Evolutionary conservation across 371 early-diverging fungal genomes (phyloP), one percentile per base, ranked within the genome.

Genomic region (Actinomortierella ambigua): DNA sequence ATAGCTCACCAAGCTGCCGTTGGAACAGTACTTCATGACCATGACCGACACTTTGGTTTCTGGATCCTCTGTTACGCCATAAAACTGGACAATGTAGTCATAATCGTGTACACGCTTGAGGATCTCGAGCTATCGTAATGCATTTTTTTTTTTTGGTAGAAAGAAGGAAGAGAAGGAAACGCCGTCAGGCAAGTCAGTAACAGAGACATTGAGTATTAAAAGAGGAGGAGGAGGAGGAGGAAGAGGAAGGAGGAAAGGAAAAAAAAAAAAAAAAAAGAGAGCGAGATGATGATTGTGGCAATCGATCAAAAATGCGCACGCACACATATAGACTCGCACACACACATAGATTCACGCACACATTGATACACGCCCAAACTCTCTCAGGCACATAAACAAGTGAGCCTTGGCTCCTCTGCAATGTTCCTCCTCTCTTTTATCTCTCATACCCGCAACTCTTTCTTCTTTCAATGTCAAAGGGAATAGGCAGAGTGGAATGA

Each of bases 51-150:
- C 60, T n/a, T 73, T 67, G 11, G 60, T 57, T 23, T 18, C 49
- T 6, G 75, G 75, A 26, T 73, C 75, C 3, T 26, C 47, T 6
- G 75, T 67, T 15, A 73, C 67, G 15, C 75, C 75, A 11, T 73
- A 73, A 46, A 73, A 73, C 5, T 63, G 67, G 5, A 73, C 75
- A 28, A 73, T 73, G 50, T 57, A 67, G 39, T 73, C 75, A 20
- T 67, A 73, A 52, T 73, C 75, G 46, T 73, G 75, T 17, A 66
- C 67, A 18, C 75, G 75, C 57, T 73, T 62, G 24, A 73, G 48
- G 51, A 73, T 73, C 48, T 66, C 75, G 13, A 73, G 63, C 75
- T 73, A 52, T 3, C 20, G n/a, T n/a, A n/a, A n/a, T n/a, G n/a
- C n/a, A n/a, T n/a, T n/a, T n/a, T n/a, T n/a, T n/a, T n/a, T n/a